Conservation (phyloP, 208 protist species). For the Wallacemonas sp. region DNA sequence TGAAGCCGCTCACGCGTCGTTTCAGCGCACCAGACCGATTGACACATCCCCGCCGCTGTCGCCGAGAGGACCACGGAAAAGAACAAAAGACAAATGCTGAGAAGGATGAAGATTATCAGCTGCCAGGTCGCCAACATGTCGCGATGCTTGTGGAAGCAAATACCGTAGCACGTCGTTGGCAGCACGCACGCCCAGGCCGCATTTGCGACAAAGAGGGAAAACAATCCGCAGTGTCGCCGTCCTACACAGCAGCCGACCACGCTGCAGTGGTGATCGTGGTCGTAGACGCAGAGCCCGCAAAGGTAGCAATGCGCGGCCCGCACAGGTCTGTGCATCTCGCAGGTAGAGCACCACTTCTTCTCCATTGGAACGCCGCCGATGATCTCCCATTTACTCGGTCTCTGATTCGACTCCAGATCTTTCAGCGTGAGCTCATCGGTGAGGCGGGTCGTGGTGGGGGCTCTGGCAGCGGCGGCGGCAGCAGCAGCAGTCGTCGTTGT, state of each 20-base stretch:
- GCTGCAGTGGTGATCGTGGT: constrained; percentile 91
- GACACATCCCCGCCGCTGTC: constrained; percentile 39
- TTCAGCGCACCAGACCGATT: constrained; percentile 24
- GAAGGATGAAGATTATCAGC: constrained; percentile 12
- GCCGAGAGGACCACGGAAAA: constrained; percentile 17
- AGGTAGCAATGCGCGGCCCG: constrained; percentile 91
- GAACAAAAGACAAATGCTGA: constrained; percentile 29
- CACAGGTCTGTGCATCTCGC: constrained; percentile 78
- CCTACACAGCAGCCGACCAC: constrained; percentile 87
- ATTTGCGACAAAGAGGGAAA: constrained; percentile 56
- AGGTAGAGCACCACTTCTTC: constrained; percentile 91
- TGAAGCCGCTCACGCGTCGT: constrained; percentile 84
- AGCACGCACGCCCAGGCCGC: constrained; percentile 23
- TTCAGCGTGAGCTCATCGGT: constrained; percentile 50
- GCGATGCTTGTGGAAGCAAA: constrained; percentile 27
- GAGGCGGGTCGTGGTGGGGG: not conserved
- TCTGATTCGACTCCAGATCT: constrained; percentile 65
- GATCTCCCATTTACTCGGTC: constrained; percentile 71
- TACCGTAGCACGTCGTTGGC: constrained; percentile 30
- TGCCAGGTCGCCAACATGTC: constrained; percentile 20
- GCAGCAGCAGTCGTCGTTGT: not conserved
- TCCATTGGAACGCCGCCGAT: constrained; percentile 77
- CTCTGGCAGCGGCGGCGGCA: not conserved
- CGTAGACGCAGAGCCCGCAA: constrained; percentile 82
- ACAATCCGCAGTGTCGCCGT: constrained; percentile 58